phyloP scores from a whole-genome alignment of 2,329 filamentous ascomycete genomes.

The Zasmidium citrigriseum region DNA sequence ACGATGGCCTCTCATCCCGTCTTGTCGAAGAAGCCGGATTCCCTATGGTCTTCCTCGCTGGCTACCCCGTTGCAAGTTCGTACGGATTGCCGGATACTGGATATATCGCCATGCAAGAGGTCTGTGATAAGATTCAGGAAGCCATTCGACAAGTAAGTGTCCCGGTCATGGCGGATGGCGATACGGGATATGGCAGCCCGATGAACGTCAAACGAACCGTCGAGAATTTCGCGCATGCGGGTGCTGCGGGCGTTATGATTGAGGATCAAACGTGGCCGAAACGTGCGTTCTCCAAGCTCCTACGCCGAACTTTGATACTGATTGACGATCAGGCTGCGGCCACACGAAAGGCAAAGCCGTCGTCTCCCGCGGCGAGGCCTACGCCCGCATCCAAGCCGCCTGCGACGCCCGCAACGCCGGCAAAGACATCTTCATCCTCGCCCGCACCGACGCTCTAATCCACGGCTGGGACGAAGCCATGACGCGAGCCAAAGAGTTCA shows the following conservation, averaged over 20 bases:
- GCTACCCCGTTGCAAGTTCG: conserved; percentile 42
- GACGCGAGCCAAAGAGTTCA: conserved; percentile 43
- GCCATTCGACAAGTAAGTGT: conserved; percentile 40
- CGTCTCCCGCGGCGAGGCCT: conserved; percentile 48
- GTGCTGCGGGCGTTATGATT: conserved; percentile 45
- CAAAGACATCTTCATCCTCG: conserved; percentile 49
- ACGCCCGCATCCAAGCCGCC: conserved; percentile 49
- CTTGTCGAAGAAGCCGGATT: conserved; percentile 51
- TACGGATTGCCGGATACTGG: conserved; percentile 51
- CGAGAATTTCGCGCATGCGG: conserved; percentile 44
- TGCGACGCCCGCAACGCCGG: conserved; percentile 49
- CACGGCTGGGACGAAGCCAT: conserved; percentile 50
- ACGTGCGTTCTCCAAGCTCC: conserved; percentile 31
- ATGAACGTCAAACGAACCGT: conserved; percentile 52
- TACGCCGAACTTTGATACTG: neutral
- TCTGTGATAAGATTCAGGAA: conserved; percentile 44
- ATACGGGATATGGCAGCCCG: conserved; percentile 52
- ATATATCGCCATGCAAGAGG: conserved; percentile 52
- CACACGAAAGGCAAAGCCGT: conserved; percentile 52
- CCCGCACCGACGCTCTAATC: conserved; percentile 47
- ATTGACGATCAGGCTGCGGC: conserved; percentile 39
- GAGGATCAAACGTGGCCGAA: conserved; percentile 55
- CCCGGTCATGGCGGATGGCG: conserved; percentile 49
- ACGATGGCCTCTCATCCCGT: conserved; percentile 34
- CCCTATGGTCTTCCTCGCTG: conserved; percentile 48